Evolutionary conservation across 352 stramenopile genomes (phyloP), one percentile per base, ranked within the genome.

Genomic region (Globisporangium nodosum): DNA sequence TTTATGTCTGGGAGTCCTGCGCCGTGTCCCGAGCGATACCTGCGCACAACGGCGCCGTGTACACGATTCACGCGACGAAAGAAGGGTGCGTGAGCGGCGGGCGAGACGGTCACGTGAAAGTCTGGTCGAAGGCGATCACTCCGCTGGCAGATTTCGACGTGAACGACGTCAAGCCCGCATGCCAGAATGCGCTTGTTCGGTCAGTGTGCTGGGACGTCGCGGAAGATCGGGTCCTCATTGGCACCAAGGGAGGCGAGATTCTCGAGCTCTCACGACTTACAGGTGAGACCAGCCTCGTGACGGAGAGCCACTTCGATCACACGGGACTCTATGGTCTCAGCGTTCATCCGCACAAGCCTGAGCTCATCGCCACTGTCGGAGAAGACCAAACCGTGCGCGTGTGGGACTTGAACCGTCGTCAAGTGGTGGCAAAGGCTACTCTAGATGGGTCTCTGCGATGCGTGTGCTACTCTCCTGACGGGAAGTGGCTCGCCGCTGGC

Each of bases 1-100:
- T 93, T 13, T 90, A 90, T 53, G 68, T 76, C 37, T 93, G 83
- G 83, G 79, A 93, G 43, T 75, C 78, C 8, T 74, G 74, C 45
- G 68, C 74, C 4, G 76, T 93, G 3, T 65, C 70, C 3, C 64
- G 70, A 35, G 78, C 75, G 7, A 54, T 93, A 13, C 81, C 83
- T n/a, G 81, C 74, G 15, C 83, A 93, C 54, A 76, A 73, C 20
- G 79, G 81, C 3, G 75, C 74, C 0, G 74, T 93, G 31, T 90
- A 93, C 47, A 68, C 74, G 15, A 70, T 93, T 46, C 72, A 88
- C n/a, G 54, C 79, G 11, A 86, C 81, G 12, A 49, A 65, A 1
- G 58, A 70, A 5, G 81, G 83, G 12, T 86, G 71, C 33, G 81
- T 85, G 12, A 87, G 66, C 5, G 83, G 81, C 27, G 79, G 83